Base-by-base conservation (phyloP, 805 yeast genomes). In the Maudiozyma bulderi region DNA sequence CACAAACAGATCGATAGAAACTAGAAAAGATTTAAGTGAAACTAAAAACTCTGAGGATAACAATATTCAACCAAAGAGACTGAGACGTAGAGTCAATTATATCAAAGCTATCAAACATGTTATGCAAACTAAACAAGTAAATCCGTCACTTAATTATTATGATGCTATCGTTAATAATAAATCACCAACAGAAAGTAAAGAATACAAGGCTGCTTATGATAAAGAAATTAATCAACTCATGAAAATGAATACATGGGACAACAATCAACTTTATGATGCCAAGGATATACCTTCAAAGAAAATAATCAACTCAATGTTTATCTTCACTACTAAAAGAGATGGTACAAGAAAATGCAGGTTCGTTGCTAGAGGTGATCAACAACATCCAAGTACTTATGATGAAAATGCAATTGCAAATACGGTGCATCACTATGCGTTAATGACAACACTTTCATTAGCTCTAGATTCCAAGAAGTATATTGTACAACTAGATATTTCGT, bases 331-430 rank as follows among this genome's bases (percentile, higher is more conserved):
- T 1, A 54, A 54, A 42, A 28, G 54, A n/a, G 52, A 50, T 34
- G 54, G 53, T 30, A 47, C 48, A 1, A 43, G 49, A 20, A 55
- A 54, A 48, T 46, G 52, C 30, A 34, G 52, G 34, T 49, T 45
- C 13, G 52, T 49, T 3, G 53, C 54, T 8, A 48, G 54, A 48
- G 54, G 52, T n/a, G 53, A 54, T 32, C 44, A 45, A 35, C 57
- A 54, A 34, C 40, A 45, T 13, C 44, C 44, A 6, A 45, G 43
- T 2, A 51, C 54, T n/a, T 50, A 44, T 45, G 41, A 50, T 31
- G 31, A 47, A 34, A 48, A 52, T 26, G 41, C 50, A 3, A 38
- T 20, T 14, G 10, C 54, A 3, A 46, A 44, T 26, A 51, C 54
- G 1, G 51, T 51, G 3, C 52, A 49, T 13, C 54, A 53, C 46